Conservation (phyloP, 805 yeast genomes). For the Barnettozyma pratensis region DNA sequence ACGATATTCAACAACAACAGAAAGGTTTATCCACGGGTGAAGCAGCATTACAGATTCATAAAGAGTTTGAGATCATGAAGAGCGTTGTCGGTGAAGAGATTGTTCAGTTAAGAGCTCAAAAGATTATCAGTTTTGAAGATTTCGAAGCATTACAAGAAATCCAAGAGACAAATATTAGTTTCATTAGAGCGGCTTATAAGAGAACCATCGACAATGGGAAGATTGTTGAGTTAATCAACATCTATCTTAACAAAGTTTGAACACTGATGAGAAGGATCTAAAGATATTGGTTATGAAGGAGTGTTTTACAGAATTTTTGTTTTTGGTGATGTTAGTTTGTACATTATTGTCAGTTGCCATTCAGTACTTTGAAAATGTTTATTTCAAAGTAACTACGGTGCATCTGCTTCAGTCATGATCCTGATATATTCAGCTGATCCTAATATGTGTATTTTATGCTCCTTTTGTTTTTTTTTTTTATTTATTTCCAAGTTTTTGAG, state of each 20-base stretch:
- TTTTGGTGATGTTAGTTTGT: too few species aligned
- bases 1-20: neutral
- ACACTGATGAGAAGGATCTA: neutral
- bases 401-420: too few species aligned
- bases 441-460: too few species aligned
- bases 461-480: too few species aligned
- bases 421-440: too few species aligned
- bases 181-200: slow-evolving; percentile 19
- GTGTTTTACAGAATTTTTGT: too few species aligned
- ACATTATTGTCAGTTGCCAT: too few species aligned
- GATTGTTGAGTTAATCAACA: slow-evolving; percentile 17
- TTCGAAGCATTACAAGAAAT: slow-evolving; percentile 15
- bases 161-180: slow-evolving; percentile 16
- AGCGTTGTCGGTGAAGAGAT: slow-evolving; percentile 17
- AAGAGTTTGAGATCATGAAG: slow-evolving; percentile 21
- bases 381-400: too few species aligned
- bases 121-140: slow-evolving; percentile 15
- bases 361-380: too few species aligned
- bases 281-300: too few species aligned
- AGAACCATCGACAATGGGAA: slow-evolving; percentile 17
- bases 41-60: slow-evolving; percentile 18
- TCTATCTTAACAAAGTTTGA: slow-evolving; percentile 15
- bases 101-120: slow-evolving; percentile 14
- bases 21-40: slow-evolving; percentile 17
- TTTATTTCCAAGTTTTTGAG: too few species aligned